Conservation (phyloP, 805 yeast genomes). For the Torulaspora maleeae region DNA sequence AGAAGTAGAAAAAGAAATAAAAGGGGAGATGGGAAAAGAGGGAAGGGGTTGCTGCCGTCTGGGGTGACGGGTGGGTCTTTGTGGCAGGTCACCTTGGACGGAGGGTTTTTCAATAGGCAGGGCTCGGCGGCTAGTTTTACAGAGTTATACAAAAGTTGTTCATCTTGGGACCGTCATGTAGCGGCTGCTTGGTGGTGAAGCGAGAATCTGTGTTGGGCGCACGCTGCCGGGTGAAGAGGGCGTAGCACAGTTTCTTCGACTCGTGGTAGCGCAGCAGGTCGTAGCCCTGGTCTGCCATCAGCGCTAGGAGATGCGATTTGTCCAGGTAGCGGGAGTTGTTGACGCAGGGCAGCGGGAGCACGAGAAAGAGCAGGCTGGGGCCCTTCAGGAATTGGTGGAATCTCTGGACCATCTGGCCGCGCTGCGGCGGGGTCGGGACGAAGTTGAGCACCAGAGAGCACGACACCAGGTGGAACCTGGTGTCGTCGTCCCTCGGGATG, state of each 20-base stretch:
- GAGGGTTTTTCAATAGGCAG: too few species aligned
- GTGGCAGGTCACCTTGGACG: not conserved
- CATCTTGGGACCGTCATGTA: conserved; percentile 52
- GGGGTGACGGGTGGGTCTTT: not conserved
- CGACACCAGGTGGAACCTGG: conserved; percentile 62
- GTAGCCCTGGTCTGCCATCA: conserved; percentile 64
- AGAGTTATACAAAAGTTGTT: conserved; percentile 59
- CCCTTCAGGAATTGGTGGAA: conserved; percentile 51
- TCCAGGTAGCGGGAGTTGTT: conserved; percentile 76
- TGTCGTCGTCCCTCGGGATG: conserved; percentile 43
- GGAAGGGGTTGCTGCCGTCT: not conserved
- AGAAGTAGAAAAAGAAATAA: too few species aligned
- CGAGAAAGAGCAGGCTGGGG: conserved; percentile 55
- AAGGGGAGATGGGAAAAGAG: not conserved
- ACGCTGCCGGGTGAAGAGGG: conserved; percentile 43
- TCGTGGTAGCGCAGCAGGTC: conserved; percentile 43
- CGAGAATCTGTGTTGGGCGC: not conserved
- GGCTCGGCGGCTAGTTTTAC: conserved; percentile 3
- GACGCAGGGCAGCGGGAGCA: conserved; percentile 84
- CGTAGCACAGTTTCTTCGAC: conserved; percentile 69
- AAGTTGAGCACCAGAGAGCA: conserved; percentile 86
- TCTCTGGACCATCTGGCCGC: conserved; percentile 75
- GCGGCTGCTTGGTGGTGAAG: conserved; percentile 40
- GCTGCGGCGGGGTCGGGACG: conserved; percentile 61
- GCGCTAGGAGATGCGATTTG: conserved; percentile 37